Evolutionary conservation across 2,329 filamentous ascomycete genomes (phyloP), one percentile per base, ranked within the genome.

Genomic region (Epichloe bromicola): DNA sequence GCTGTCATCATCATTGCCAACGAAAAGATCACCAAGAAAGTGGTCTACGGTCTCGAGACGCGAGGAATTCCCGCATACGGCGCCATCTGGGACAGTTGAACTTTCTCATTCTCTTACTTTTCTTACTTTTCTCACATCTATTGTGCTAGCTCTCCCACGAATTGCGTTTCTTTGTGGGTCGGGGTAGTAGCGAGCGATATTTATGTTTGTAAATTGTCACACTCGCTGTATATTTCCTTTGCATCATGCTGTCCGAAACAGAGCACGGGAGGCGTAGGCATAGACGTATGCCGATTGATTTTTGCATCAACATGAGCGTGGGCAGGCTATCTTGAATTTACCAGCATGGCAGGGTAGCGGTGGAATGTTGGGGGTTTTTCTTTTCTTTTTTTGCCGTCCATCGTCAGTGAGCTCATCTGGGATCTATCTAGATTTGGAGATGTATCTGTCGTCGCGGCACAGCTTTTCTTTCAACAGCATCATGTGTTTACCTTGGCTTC

Each of bases 1-100:
- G 85, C 83, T 2, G 82, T 88, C 38, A 82, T 87, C 60, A 75
- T 88, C 53, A 83, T 89, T 59, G 81, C 80, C 51, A 89, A 88
- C 62, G 78, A 82, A 52, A 74, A 67, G 51, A 74, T 87, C 36
- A 88, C 84, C 17, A 74, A 74, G 59, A 79, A 78, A 67, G 73
- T 88, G 1, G 83, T 88, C 0, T 85, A 82, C 61, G 81, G 76
- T 8, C 67, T 89, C 48, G 83, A 88, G 66, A 74, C 71, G 38
- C 72, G 81, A 51, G 82, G 83, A 0, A 65, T 88, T 7, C 74
- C 79, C 2, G 83, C 83, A 8, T 88, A 77, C 66, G 86, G 85
- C 6, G 82, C 85, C 8, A 86, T 89, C 58, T 89, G 83, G 69
- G 86, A 89, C 54, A 71, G 69, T 47, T 71, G 45, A 59, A 23